phyloP scores from a whole-genome alignment of 257 asterid species.

The Eucommia ulmoides region DNA sequence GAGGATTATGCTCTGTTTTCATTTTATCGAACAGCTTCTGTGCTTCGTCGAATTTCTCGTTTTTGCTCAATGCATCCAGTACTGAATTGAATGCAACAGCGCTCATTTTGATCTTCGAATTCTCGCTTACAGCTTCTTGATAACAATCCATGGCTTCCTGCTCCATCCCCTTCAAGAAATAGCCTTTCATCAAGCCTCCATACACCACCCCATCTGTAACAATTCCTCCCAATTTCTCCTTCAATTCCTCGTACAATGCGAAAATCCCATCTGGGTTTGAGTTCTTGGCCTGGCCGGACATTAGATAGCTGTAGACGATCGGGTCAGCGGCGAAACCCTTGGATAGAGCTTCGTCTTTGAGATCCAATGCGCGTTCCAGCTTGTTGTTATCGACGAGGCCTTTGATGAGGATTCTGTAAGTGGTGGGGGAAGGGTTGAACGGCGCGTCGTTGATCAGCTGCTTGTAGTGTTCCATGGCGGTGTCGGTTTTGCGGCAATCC shows the following conservation, averaged over 20 bases:
- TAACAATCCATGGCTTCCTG: conserved; percentile 73
- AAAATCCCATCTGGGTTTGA: conserved; percentile 50
- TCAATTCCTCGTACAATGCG: conserved; percentile 62
- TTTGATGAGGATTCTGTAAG: conserved; percentile 55
- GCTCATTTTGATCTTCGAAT: conserved; percentile 47
- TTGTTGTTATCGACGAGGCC: conserved; percentile 62
- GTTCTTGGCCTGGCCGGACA: conserved; percentile 56
- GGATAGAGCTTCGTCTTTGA: conserved; percentile 56
- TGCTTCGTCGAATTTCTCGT: conserved; percentile 78
- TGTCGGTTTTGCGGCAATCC: conserved; percentile 70
- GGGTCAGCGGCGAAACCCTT: conserved; percentile 60
- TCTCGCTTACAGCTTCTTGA: conserved; percentile 39
- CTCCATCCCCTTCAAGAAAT: conserved; percentile 80
- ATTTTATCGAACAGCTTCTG: conserved; percentile 63
- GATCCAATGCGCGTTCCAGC: conserved; percentile 49
- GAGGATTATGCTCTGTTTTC: conserved; percentile 72
- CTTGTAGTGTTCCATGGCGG: conserved; percentile 79
- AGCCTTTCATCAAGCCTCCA: conserved; percentile 86
- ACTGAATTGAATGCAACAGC: conserved; percentile 61
- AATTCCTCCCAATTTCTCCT: conserved; percentile 54
- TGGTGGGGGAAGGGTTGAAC: conserved; percentile 56
- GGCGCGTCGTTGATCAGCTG: conserved; percentile 66
- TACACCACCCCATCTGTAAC: conserved; percentile 60
- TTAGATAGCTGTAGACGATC: conserved; percentile 54
- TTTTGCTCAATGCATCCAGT: conserved; percentile 73